These are phyloP conservation scores for Curvularia eragrostidis DNA, from an alignment of 2,329 filamentous ascomycete genomes.

Conservation along the genomic window DNA sequence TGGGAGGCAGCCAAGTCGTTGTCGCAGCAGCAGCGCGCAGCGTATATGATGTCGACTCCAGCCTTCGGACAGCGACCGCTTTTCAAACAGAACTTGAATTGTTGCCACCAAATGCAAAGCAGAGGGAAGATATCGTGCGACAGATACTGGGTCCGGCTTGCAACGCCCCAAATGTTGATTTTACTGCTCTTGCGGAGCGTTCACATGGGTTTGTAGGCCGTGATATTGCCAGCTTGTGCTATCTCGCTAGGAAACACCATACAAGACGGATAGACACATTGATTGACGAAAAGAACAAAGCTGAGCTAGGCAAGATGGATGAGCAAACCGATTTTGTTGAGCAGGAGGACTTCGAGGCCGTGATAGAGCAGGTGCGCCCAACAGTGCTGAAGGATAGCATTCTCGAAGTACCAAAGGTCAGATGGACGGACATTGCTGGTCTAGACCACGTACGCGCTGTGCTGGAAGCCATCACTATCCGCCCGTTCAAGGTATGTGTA, in stretches of 20 bases:
- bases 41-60: slow-evolving; percentile 72
- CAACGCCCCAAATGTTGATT: slow-evolving; percentile 56
- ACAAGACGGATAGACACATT: slow-evolving; percentile 16
- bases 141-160: slow-evolving; percentile 55
- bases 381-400: slow-evolving; percentile 90
- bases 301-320: slow-evolving; percentile 24
- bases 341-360: slow-evolving; percentile 66
- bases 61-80: slow-evolving; percentile 69
- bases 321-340: slow-evolving; percentile 32
- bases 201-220: slow-evolving; percentile 88
- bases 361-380: slow-evolving; percentile 73
- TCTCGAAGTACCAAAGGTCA: slow-evolving; percentile 83
- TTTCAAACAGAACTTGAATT: slow-evolving; percentile 74
- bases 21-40: slow-evolving; percentile 79
- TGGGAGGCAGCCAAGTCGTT: slow-evolving; percentile 66
- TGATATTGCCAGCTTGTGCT: slow-evolving; percentile 73
- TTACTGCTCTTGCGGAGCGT: slow-evolving; percentile 67
- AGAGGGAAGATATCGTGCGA: slow-evolving; percentile 76
- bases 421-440: slow-evolving; percentile 88
- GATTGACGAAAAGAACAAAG: slow-evolving; percentile 34
- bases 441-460: slow-evolving; percentile 74
- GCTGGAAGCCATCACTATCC: slow-evolving; percentile 64
- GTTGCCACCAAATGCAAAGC: slow-evolving; percentile 74
- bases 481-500: slow-evolving; percentile 60
- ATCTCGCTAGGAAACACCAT: slow-evolving; percentile 57